These are phyloP conservation scores for Lasiosphaeria miniovina DNA, from an alignment of 495 filamentous ascomycete genomes.

Conservation along the genomic window DNA sequence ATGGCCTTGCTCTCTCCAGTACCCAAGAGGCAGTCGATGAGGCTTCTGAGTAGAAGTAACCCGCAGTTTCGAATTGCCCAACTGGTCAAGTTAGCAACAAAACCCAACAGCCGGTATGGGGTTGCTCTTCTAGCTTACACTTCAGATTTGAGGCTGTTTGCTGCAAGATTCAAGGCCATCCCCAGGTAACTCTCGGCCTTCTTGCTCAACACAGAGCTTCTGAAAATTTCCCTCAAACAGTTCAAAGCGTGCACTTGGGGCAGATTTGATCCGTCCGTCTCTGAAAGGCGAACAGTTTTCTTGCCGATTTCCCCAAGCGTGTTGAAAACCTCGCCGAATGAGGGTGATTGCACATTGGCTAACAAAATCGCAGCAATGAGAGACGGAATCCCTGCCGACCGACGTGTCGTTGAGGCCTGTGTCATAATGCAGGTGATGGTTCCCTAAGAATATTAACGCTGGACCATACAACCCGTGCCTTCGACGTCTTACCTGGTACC, in stretches of 20 bases:
- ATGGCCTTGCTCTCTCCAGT: conserved; percentile 54
- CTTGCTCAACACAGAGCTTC: conserved; percentile 64
- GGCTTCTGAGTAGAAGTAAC: conserved; percentile 78
- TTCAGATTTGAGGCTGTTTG: conserved; percentile 63
- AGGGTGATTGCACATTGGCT: conserved; percentile 47
- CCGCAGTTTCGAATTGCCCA: conserved; percentile 95
- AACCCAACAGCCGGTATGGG: conserved; percentile 16
- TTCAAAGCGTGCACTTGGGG: conserved; percentile 95
- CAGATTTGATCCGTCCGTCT: conserved; percentile 63
- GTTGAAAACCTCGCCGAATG: conserved; percentile 51
- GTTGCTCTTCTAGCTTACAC: conserved; percentile 44
- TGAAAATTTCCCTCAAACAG: conserved; percentile 83
- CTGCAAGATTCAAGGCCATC: conserved; percentile 68
- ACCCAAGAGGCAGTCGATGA: conserved; percentile 74
- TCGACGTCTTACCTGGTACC: conserved; percentile 63
- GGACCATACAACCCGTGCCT: neutral
- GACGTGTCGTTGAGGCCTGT: conserved; percentile 76
- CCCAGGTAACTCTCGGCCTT: conserved; percentile 67
- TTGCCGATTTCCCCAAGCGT: conserved; percentile 54
- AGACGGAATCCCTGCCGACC: conserved; percentile 88
- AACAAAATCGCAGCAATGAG: conserved; percentile 74
- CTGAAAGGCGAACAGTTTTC: conserved; percentile 42
- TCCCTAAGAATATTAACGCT: conserved; percentile 41
- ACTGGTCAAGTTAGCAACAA: conserved; percentile 38
- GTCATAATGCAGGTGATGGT: conserved; percentile 62